phyloP scores from a whole-genome alignment of 768 basidiomycete species.

The Pholiota conissans region DNA sequence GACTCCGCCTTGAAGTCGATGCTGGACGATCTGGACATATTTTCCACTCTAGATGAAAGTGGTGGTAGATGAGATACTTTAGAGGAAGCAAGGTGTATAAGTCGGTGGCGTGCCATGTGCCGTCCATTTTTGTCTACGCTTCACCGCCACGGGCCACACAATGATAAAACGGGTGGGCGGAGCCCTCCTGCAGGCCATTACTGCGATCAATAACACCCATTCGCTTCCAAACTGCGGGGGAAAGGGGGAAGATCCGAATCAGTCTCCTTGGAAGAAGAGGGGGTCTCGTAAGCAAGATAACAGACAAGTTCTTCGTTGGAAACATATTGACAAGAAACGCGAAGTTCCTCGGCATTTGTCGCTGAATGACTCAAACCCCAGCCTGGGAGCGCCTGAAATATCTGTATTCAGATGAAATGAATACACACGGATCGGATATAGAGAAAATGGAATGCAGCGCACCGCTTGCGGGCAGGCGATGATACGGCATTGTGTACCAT shows the following conservation, averaged over 20 bases:
- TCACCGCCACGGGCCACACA: slow-evolving; percentile 12
- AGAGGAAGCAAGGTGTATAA: slow-evolving; percentile 15
- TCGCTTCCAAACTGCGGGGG: slow-evolving; percentile 18
- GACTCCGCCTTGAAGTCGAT: slow-evolving; percentile 14
- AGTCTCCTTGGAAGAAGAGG: slow-evolving; percentile 8
- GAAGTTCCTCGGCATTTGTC: slow-evolving; percentile 5
- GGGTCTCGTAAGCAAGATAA: slow-evolving; percentile 15
- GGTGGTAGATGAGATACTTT: slow-evolving; percentile 12
- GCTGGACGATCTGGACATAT: background rate
- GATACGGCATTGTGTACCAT: slow-evolving; percentile 7
- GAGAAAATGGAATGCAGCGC: slow-evolving; percentile 5
- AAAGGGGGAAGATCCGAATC: slow-evolving; percentile 16
- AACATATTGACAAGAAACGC: slow-evolving; percentile 9
- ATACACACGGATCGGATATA: slow-evolving; percentile 10
- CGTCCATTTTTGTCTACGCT: slow-evolving; percentile 8
- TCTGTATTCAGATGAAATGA: background rate
- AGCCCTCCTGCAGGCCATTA: slow-evolving; percentile 5
- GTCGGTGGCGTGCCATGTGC: slow-evolving; percentile 21
- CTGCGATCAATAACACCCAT: slow-evolving; percentile 8
- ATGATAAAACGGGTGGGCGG: slow-evolving; percentile 5
- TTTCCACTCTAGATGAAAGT: background rate
- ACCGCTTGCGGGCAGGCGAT: slow-evolving; percentile 1
- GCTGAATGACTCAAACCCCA: slow-evolving; percentile 3
- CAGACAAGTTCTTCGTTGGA: slow-evolving; percentile 1
- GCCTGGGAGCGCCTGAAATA: slow-evolving; percentile 4